Evolutionary conservation across 768 basidiomycete species (phyloP), one percentile per base, ranked within the genome.

Genomic region (Termitomyces sp.): DNA sequence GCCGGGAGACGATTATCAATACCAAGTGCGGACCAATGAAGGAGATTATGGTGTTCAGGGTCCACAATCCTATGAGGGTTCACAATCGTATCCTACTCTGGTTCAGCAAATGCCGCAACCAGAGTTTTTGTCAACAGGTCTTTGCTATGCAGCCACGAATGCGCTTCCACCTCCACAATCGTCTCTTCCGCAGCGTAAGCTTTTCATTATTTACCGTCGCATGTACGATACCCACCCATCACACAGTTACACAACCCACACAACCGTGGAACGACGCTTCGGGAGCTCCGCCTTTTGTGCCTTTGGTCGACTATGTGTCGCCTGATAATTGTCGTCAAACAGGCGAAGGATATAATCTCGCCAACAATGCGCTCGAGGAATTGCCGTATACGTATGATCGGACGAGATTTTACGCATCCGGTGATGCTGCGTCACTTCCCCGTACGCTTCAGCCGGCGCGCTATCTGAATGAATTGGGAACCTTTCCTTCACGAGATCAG

Each of bases 391-490:
- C 45, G 22, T 58, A 42, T 58, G 53, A 58, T 22, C 53, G 51
- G 28, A 18, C 57, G 30, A 54, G 47, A 43, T 28, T 49, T 16
- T 47, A 26, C 28, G 8, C 52, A 38, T 43, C 45, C 12, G 24
- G 20, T 35, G 57, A 14, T 42, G 24, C 26, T 36, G 16, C 38
- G 10, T 38, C 38, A 1, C 22, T 35, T 48, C 53, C 54, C n/a
- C 51, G 44, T 54, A 46, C 52, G 30, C 45, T 52, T 26, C 50
- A 56, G 6, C 35, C 52, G 0, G 13, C 56, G n/a, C 44, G 57
- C 43, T 63, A 54, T 50, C 56, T 65, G n/a, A 35, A 63, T 51
- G 57, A 38, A 35, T 54, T 62, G 10, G 60, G 65, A 49, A 60
- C 64, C 61, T 18, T 64, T 51, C 48, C 65, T 60, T 14, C 22